Conservation (phyloP, 495 filamentous ascomycete species). For the Articulospora tetracladia region DNA sequence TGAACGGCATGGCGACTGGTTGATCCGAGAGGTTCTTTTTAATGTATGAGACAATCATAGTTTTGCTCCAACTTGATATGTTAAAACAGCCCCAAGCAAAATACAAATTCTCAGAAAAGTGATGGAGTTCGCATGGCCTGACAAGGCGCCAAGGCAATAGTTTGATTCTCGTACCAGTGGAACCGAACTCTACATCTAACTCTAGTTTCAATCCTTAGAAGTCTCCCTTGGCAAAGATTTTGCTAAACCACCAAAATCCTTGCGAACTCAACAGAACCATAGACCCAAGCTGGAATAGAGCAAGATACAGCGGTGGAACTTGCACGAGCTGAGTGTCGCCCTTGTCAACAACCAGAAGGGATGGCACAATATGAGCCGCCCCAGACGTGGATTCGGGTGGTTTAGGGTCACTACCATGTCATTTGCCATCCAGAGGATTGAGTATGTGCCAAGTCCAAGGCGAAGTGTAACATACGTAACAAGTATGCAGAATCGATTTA, state of each 20-base stretch:
- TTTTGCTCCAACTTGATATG: too few species aligned
- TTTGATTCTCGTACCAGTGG: too few species aligned
- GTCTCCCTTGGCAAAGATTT: slow-evolving; percentile 4
- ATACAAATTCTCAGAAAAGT: too few species aligned
- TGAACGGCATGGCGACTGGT: too few species aligned
- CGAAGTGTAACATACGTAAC: background rate
- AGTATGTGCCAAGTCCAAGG: background rate
- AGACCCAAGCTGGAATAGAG: background rate
- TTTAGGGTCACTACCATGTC: background rate
- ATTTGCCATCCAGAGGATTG: background rate
- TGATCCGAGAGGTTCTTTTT: too few species aligned
- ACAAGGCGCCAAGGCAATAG: too few species aligned
- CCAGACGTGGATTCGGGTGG: background rate
- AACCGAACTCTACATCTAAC: too few species aligned
- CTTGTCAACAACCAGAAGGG: background rate
- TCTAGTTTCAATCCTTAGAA: too few species aligned
- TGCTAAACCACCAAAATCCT: slow-evolving; percentile 8
- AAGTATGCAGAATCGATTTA: background rate
- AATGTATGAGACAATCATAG: too few species aligned
- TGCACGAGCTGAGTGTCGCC: background rate
- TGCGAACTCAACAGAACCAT: background rate
- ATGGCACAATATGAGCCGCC: background rate
- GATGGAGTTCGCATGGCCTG: too few species aligned
- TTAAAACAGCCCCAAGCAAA: too few species aligned
- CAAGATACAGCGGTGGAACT: background rate